Conservation (phyloP, 164 flowering plant species). For the Annona cherimola region DNA sequence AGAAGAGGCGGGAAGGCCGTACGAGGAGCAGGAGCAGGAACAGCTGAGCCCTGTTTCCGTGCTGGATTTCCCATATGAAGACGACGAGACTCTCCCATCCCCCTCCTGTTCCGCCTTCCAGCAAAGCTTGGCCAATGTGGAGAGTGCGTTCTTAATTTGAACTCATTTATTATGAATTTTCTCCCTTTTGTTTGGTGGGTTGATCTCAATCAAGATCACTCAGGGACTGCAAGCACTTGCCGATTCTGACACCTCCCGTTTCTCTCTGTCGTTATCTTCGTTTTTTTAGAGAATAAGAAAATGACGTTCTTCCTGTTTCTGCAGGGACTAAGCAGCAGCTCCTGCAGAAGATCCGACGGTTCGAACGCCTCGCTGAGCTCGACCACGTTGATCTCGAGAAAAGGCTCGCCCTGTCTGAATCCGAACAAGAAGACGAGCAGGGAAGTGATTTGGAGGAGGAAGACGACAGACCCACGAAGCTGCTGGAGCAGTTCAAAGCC, state of each 20-base stretch:
- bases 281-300: not conserved
- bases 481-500: slow-evolving; percentile 30
- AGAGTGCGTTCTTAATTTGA: slow-evolving; percentile 29
- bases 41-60: slow-evolving; percentile 77
- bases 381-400: slow-evolving; percentile 51
- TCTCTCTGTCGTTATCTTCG: no score
- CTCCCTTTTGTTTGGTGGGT: not conserved
- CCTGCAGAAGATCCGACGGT: slow-evolving; percentile 33
- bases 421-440: slow-evolving; percentile 14
- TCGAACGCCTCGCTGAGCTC: slow-evolving; percentile 37
- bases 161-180: no score
- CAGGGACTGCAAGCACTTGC: not conserved
- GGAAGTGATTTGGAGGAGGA: slow-evolving; percentile 1
- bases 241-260: no score
- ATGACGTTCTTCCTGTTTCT: not conserved
- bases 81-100: slow-evolving; percentile 32
- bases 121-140: slow-evolving; percentile 26
- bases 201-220: not conserved
- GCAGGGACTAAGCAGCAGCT: slow-evolving; percentile 41
- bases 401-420: slow-evolving; percentile 23
- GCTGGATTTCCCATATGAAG: slow-evolving; percentile 57
- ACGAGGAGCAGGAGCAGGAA: slow-evolving; percentile 42
- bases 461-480: slow-evolving; percentile 22
- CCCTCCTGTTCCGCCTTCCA: slow-evolving; percentile 17
- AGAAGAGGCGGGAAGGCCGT: not conserved